Evolutionary conservation across 495 filamentous ascomycete genomes (phyloP).

Genomic region (Hypoxylon crocopeplum): DNA sequence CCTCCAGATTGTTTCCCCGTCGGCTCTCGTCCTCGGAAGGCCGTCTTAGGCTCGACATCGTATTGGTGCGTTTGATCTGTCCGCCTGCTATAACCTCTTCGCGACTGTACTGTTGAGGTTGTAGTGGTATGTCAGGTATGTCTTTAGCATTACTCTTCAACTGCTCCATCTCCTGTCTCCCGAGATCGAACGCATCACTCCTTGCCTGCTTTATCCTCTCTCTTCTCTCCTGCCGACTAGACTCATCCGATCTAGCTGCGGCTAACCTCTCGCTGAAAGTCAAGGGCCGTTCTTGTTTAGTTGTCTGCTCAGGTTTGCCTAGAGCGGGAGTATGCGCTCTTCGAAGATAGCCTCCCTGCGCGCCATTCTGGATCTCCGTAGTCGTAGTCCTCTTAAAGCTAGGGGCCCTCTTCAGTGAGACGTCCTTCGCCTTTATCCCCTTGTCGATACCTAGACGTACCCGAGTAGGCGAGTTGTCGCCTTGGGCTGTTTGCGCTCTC

Average conservation of each 20-base stretch:
- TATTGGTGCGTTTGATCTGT: slow-evolving; percentile 59
- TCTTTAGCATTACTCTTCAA: slow-evolving; percentile 68
- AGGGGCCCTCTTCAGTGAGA: slow-evolving; percentile 82
- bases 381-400: slow-evolving; percentile 43
- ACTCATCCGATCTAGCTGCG: slow-evolving; percentile 64
- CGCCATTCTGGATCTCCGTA: slow-evolving; percentile 32
- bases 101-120: slow-evolving; percentile 61
- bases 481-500: slow-evolving; percentile 50
- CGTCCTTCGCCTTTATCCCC: slow-evolving; percentile 77
- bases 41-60: slow-evolving; percentile 53
- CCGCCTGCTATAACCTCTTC: slow-evolving; percentile 66
- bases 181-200: slow-evolving; percentile 75
- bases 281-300: slow-evolving; percentile 56
- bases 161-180: slow-evolving; percentile 67
- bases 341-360: slow-evolving; percentile 51
- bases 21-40: slow-evolving; percentile 22
- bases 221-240: slow-evolving; percentile 60
- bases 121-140: slow-evolving; percentile 55
- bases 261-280: slow-evolving; percentile 90
- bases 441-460: slow-evolving; percentile 90
- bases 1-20: slow-evolving; percentile 18
- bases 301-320: slow-evolving; percentile 11
- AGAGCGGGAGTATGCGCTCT: slow-evolving; percentile 47
- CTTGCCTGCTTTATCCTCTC: slow-evolving; percentile 62
- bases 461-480: slow-evolving; percentile 78